phyloP scores from a whole-genome alignment of 495 filamentous ascomycete species.

The Chlorociboria aeruginascens region DNA sequence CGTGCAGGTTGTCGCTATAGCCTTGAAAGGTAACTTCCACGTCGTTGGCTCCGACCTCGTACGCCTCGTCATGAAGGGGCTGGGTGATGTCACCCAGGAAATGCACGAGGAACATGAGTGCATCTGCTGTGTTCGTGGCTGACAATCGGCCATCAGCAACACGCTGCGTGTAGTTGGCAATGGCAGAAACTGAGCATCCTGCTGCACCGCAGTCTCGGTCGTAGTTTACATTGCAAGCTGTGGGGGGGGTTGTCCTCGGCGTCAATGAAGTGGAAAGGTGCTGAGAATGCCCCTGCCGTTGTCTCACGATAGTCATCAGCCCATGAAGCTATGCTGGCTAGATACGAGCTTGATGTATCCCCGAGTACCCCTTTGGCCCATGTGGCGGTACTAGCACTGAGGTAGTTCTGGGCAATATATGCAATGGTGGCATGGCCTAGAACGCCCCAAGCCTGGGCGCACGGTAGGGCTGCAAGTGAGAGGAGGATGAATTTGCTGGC shows the following conservation, averaged over 20 bases:
- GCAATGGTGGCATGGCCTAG: background rate
- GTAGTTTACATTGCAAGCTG: background rate
- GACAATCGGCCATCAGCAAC: background rate
- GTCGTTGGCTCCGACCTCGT: conserved; percentile 38
- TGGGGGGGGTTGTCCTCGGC: background rate
- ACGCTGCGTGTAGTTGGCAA: background rate
- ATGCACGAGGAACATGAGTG: background rate
- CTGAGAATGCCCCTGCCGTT: background rate
- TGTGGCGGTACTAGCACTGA: background rate
- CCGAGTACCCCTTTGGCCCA: background rate
- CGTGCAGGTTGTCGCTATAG: conserved; percentile 42
- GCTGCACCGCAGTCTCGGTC: background rate
- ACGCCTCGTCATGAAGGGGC: background rate
- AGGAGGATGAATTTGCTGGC: too few species aligned
- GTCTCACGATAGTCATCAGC: background rate
- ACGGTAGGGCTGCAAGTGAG: too few species aligned
- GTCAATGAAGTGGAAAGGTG: background rate
- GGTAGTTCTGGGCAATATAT: background rate
- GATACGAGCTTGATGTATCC: background rate
- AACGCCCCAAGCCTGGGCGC: background rate
- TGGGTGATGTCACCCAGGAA: background rate
- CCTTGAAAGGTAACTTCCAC: conserved; percentile 42
- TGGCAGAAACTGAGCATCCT: background rate
- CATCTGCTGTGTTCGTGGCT: background rate
- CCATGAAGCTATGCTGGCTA: background rate